Evolutionary conservation across 2,329 filamentous ascomycete genomes (phyloP), one percentile per base, ranked within the genome.

Genomic region (Talaromyces islandicus): DNA sequence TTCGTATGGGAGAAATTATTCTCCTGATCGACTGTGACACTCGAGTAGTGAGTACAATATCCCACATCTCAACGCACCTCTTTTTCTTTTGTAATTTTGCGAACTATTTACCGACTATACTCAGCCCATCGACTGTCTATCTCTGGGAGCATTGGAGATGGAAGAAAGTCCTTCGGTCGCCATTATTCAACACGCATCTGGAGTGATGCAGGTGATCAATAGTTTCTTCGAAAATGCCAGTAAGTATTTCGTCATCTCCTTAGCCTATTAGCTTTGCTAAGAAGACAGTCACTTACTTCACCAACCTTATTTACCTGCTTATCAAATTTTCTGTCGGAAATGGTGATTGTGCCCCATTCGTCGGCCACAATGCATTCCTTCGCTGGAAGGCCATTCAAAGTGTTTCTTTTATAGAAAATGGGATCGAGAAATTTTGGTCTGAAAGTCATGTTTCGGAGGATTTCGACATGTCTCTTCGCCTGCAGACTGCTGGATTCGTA

Each of bases 1-100:
- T 96, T 66, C 89, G 91, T 56, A 80, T 95, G 25, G 91, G 91
- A 60, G 91, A 95, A 74, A 92, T 85, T 66, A 88, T 89, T 58
- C 76, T 90, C n/a, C 78, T 90, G 35, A 83, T 89, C 61, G 87
- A 89, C 69, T 88, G 84, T 1, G 87, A 90, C 66, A 90, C 87
- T 5, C 82, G 87, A 69, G 85, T 89, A 1, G 59, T 60, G 50
- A 50, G 59, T 38, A 38, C 35, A 38, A n/a, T 1, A 50, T 25
- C 12, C 12, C 41, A 14, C 30, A 9, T 35, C 24, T 24, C 14
- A 11, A 17, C 32, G 14, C n/a, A n/a, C n/a, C n/a, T 3, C 19
- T 54, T 57, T 17, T 4, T 5, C 3, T 1, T 5, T 50, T n/a
- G 6, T 7, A 4, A 9, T 41, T 43, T 27, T 10, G n/a, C n/a